Base-by-base conservation (phyloP, 306 rosid species). In the Citrullus colocynthis region DNA sequence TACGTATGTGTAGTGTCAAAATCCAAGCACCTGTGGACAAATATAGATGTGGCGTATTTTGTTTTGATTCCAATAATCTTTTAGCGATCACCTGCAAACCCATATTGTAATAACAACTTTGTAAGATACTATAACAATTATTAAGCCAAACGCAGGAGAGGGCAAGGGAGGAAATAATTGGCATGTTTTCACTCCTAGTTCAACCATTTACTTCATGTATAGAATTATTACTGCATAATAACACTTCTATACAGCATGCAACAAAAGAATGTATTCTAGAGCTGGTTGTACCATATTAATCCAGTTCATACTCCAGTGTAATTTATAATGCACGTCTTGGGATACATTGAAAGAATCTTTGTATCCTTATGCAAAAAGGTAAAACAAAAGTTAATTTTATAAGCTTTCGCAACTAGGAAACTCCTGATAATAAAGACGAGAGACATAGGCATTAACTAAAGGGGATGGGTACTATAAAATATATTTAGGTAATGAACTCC, bases 51-150 rank as follows among this genome's bases (percentile, higher is more conserved):
- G 99, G 97, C 15, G 90, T 90, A 84, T 88, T 80, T 84, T 92
- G 97, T 75, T 95, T 95, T 52, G 99, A 95, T 80, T 95, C 98
- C 82, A 92, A 78, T 80, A 92, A 83, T 83, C 97, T 95, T 84
- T 81, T 92, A 78, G 97, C 99, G 42, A 95, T 95, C 80, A 95
- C 96, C 99, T 95, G 90, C 71, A 75, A 85, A 78, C 36, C 79
- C 17, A 55, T 55, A 56, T 81, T 41, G 66, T 28, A 57, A 81
- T 74, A 32, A 63, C 75, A 36, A 34, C 60, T 78, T 72, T 60
- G 59, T 51, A 34, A 41, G 37, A 57, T 39, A 41, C 6, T 39
- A 62, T 51, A 39, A n/a, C 8, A 34, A 55, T 44, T 17, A 16
- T 55, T 55, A 5, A 74, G 64, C 13, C 34, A 55, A 37, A 17